Evolutionary conservation across 106 monocot genomes (phyloP).

Genomic region (Apostasia ramifera): DNA sequence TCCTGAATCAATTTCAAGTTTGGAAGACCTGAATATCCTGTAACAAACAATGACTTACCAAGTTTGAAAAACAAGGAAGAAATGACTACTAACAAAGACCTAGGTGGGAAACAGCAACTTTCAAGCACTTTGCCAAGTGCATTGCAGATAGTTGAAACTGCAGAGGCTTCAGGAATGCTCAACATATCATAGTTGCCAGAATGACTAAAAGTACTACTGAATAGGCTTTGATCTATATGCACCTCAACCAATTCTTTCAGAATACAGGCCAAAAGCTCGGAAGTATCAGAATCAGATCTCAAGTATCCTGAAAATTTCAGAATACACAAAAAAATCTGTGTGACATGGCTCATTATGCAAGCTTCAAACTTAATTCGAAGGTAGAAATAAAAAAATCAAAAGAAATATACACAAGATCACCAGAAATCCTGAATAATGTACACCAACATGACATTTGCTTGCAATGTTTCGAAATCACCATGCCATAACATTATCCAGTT

Average conservation of each 20-base stretch:
- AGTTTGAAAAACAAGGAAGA: constrained; percentile 71
- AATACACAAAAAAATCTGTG: constrained; percentile 2
- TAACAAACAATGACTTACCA: constrained; percentile 37
- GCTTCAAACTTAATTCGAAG: neutral
- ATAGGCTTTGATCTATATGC: constrained; percentile 31
- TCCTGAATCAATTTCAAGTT: no score
- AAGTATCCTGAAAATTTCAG: constrained; percentile 50
- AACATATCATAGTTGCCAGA: constrained; percentile 11
- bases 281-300: constrained; percentile 25
- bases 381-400: neutral
- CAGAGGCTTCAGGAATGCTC: constrained; percentile 18
- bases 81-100: constrained; percentile 47
- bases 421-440: neutral
- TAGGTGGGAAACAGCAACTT: constrained; percentile 33
- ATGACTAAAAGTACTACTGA: constrained; percentile 9
- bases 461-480: neutral
- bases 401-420: neutral
- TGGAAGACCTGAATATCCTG: no score
- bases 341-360: neutral
- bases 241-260: constrained; percentile 58
- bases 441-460: neutral
- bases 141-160: constrained; percentile 52
- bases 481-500: neutral
- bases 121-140: constrained; percentile 37
- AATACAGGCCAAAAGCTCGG: constrained; percentile 40